These are phyloP conservation scores for Sistotremastrum suecicum DNA, from an alignment of 768 basidiomycete genomes.

Conservation along the genomic window DNA sequence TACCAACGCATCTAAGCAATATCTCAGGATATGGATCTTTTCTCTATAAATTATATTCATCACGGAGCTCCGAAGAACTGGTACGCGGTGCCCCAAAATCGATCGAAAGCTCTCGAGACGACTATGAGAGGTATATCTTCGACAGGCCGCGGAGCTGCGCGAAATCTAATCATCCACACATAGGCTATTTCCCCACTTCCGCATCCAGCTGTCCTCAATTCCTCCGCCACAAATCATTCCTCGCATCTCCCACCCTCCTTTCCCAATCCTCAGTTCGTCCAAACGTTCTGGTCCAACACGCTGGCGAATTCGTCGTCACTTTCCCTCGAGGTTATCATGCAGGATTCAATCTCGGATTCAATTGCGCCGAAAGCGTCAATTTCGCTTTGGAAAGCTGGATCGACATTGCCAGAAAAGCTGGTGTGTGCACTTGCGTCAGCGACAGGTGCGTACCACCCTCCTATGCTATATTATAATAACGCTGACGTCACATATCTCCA, in stretches of 20 bases:
- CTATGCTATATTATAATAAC: neutral
- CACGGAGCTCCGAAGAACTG: constrained; percentile 96
- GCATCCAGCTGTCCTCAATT: constrained; percentile 81
- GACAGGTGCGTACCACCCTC: constrained; percentile 39
- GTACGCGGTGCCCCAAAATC: constrained; percentile 89
- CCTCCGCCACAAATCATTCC: constrained; percentile 90
- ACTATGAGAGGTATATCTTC: constrained; percentile 63
- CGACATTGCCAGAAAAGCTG: constrained; percentile 71
- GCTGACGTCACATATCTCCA: constrained; percentile 19
- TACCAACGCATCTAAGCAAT: too few species aligned
- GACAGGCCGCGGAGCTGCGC: neutral
- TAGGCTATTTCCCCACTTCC: constrained; percentile 85
- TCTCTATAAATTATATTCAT: constrained; percentile 98
- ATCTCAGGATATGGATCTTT: constrained; percentile 79
- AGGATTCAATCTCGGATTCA: constrained; percentile 92
- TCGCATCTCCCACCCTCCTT: constrained; percentile 76
- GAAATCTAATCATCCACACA: constrained; percentile 2
- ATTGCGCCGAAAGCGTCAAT: constrained; percentile 95
- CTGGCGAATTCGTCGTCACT: constrained; percentile 94
- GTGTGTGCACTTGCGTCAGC: constrained; percentile 56
- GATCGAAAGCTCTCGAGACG: constrained; percentile 70
- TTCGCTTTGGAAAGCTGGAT: constrained; percentile 94
- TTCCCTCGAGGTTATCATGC: constrained; percentile 93
- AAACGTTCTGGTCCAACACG: constrained; percentile 81
- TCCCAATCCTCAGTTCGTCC: constrained; percentile 68